Base-by-base conservation (phyloP, 176 grass and related monocot species). In the Guadua angustifolia region DNA sequence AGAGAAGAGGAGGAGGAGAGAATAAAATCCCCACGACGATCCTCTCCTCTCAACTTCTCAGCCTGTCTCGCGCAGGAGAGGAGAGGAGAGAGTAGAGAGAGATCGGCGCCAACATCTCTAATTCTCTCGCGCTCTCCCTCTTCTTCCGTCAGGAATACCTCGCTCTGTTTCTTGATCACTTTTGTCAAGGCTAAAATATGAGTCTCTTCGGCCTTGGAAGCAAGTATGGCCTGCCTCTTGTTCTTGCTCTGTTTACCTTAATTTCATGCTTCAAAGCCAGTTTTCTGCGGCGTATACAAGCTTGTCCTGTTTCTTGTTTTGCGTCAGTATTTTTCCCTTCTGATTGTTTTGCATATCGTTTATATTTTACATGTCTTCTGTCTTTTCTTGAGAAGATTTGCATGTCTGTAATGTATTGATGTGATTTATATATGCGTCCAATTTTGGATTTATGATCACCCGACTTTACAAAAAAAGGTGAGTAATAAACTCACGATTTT, bases 141-240 rank as follows among this genome's bases (percentile, higher is more conserved):
- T 71, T 15, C 17, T 40, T 47, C 25, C 19, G 26, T 82, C 61
- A 49, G 8, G 24, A 78, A 24, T 69, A 29, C 25, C 9, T 5
- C 74, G 21, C 0, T 15, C 10, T 73, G 53, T 68, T 69, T 74
- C 59, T 80, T 84, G 43, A 77, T 62, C 81, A 66, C 25, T n/a
- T 17, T 4, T 42, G 74, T 67, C 59, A 62, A 64, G 29, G 73
- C 14, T 36, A 47, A 32, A 78, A 77, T 63, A 98, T 95, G 95
- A 95, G 89, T 79, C 91, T 95, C 52, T 98, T 98, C 19, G 89
- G 93, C 19, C 85, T 98, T 12, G 95, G 92, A 79, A 95, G 85
- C 95, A 94, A 92, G 95, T 98, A 83, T 9, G 83, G 77, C 42
- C 66, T 67, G 45, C 43, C 52, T 13, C 29, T 60, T 1, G 32